phyloP scores from a whole-genome alignment of 495 filamentous ascomycete species.

The Penicillium cosmopolitanum region DNA sequence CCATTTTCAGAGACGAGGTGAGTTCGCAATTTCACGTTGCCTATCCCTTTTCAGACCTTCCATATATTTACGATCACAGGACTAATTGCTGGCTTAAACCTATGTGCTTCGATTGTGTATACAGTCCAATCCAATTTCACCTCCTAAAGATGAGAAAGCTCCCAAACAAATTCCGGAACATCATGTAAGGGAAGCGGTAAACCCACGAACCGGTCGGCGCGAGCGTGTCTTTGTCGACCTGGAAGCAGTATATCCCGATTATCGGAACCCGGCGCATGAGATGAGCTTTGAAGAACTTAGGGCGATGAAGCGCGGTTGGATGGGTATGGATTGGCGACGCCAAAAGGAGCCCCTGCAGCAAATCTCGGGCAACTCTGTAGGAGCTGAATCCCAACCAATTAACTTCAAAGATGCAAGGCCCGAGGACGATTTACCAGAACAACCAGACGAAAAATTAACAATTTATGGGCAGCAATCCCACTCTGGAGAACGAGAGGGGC shows the following conservation, averaged over 20 bases:
- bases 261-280: conserved; percentile 67
- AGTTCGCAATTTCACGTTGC: conserved; percentile 46
- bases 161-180: conserved; percentile 45
- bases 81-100: conserved; percentile 82
- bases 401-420: conserved; percentile 15
- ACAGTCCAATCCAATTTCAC: conserved; percentile 58
- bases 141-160: conserved; percentile 41
- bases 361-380: conserved; percentile 42
- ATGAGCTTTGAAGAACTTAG: conserved; percentile 89
- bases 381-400: conserved; percentile 16
- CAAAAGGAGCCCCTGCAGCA: conserved; percentile 43
- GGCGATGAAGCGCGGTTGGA: conserved; percentile 78
- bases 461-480: conserved; percentile 27
- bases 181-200: conserved; percentile 72
- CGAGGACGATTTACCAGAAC: conserved; percentile 29
- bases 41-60: conserved; percentile 45
- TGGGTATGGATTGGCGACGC: conserved; percentile 66
- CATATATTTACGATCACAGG: conserved; percentile 92
- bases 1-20: conserved; percentile 96
- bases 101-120: conserved; percentile 60
- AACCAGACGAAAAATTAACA: conserved; percentile 34
- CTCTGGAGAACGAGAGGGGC: conserved; percentile 36
- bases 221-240: conserved; percentile 89
- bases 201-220: conserved; percentile 74
- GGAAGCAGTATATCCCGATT: conserved; percentile 78